These are phyloP conservation scores for Trichoderma virens DNA, from an alignment of 495 filamentous ascomycete genomes.

Conservation along the genomic window DNA sequence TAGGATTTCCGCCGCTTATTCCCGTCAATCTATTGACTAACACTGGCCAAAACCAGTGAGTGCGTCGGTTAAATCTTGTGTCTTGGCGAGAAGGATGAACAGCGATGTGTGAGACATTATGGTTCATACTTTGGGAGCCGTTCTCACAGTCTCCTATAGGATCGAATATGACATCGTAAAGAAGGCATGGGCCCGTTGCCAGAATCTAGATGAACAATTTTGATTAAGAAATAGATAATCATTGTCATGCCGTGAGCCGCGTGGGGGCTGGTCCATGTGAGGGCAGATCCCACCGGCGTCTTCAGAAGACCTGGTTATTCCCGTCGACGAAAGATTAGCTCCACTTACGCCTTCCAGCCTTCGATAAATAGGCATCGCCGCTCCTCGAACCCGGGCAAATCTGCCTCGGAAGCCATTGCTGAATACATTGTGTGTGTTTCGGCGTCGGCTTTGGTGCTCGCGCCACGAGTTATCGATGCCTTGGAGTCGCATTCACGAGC, in stretches of 20 bases:
- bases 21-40: background rate
- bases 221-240: background rate
- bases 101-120: too few relatives aligned
- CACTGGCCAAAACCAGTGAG: background rate
- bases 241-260: background rate
- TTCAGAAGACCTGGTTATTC: background rate
- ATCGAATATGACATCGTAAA: too few relatives aligned
- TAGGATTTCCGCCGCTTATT: background rate
- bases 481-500: background rate
- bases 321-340: background rate
- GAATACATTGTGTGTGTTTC: background rate
- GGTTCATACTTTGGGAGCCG: too few relatives aligned
- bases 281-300: background rate
- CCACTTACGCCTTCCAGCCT: conserved; percentile 1
- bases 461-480: background rate
- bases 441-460: background rate
- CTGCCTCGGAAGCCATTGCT: background rate
- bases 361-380: background rate
- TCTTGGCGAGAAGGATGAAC: too few relatives aligned
- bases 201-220: too few relatives aligned
- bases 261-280: background rate
- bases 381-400: background rate
- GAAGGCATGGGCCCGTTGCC: too few relatives aligned
- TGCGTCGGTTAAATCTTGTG: background rate
- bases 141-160: too few relatives aligned